Base-by-base conservation (phyloP, 768 basidiomycete genomes). In the Pleurotus tuber-regium region DNA sequence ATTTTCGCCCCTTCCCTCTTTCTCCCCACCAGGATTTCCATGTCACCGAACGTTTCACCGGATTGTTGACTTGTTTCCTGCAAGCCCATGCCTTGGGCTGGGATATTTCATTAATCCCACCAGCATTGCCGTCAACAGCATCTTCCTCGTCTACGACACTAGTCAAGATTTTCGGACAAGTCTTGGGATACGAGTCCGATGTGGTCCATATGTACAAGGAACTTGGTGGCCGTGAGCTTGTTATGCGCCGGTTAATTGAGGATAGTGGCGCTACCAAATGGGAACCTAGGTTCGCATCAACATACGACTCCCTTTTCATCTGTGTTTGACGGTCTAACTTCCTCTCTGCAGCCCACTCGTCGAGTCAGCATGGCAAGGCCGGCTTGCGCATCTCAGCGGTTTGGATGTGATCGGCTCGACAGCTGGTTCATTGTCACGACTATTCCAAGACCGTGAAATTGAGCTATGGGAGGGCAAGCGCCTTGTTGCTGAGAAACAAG, bases 161-260 rank as follows among this genome's bases (percentile, higher is more conserved):
- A 23, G 75, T 85, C 16, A 69, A 63, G 50, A 70, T 75, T 1
- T 84, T 87, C 55, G 75, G 75, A 2, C 71, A 77, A 51, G 54
- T 84, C 6, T 69, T 87, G 0, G 84, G 84, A 1, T 87, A 86
- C 60, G 79, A 82, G 10, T 61, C 70, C 0, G 83, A 85, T 54
- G 76, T 75, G 2, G 61, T 84, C 8, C 82, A 86, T 53, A 70
- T 86, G 70, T 87, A 84, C 62, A 87, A 85, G 63, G 84, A 86
- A 54, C 65, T 86, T 5, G 83, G 84, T 6, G 84, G 84, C 6
- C 64, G 84, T 14, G 84, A 86, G 66, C 61, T 87, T 18, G 60
- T 84, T 19, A 85, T 87, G 84, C 68, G 84, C 21, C 64, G 84
- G 29, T 74, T 69, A 59, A 77, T 86, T 33, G 70, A 75, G 54